Percentiles rank a stretch among this genome's conserved stretches.
Evolutionary conservation across 805 yeast genomes (phyloP).

Genomic region (Saccharomycopsis sp.): DNA sequence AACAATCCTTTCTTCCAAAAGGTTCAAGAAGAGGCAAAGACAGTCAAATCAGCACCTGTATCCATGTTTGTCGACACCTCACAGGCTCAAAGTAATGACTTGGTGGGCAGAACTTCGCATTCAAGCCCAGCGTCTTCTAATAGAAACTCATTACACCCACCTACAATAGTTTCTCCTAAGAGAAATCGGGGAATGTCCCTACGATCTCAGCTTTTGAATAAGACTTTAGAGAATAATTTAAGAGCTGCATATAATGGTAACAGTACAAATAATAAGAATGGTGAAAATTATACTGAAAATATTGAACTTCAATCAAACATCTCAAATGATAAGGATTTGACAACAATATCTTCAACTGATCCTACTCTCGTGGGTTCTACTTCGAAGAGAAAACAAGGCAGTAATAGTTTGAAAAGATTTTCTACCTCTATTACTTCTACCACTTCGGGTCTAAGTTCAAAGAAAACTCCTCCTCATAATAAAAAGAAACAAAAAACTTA

Average conservation of each 20-base stretch:
- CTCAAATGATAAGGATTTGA: background rate
- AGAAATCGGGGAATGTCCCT: constrained; percentile 17
- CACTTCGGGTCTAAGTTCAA: background rate
- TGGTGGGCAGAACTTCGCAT: no score
- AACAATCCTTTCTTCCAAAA: no score
- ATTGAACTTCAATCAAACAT: constrained; percentile 4
- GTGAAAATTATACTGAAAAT: constrained; percentile 10
- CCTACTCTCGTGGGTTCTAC: background rate
- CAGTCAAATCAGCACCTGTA: no score
- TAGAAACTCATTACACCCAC: no score
- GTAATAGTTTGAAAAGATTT: background rate
- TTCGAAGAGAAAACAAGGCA: background rate
- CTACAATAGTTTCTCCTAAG: constrained; percentile 13
- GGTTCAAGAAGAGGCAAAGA: no score
- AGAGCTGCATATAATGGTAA: constrained; percentile 8
- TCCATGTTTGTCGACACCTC: no score
- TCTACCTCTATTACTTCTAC: background rate
- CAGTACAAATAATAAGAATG: background rate
- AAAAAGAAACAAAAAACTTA: constrained; percentile 12
- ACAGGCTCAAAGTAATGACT: no score
- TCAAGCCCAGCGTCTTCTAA: no score
- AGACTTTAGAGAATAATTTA: constrained; percentile 13
- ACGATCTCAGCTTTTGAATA: constrained; percentile 14
- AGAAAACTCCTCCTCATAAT: background rate
- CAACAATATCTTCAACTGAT: background rate